These are phyloP conservation scores for Kondoa malvinella DNA, from an alignment of 768 basidiomycete genomes.

Conservation along the genomic window DNA sequence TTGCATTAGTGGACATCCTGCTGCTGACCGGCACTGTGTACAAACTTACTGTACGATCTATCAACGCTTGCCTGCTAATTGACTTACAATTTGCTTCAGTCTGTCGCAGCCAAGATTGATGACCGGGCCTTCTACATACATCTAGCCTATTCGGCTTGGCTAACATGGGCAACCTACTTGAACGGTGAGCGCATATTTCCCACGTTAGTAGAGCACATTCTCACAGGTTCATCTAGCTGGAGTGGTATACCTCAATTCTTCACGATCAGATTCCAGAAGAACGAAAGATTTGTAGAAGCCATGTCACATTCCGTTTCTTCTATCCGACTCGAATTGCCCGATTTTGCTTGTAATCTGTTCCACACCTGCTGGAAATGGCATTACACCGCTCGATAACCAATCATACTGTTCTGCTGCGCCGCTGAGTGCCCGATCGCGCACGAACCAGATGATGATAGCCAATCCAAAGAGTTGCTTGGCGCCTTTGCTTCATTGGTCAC, in stretches of 20 bases:
- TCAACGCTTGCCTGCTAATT: not conserved
- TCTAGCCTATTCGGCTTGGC: conserved; percentile 20
- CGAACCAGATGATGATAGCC: no score
- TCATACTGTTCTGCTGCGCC: no score
- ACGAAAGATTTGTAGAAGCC: no score
- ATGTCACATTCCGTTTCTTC: no score
- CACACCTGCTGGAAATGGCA: no score
- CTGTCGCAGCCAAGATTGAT: conserved; percentile 18
- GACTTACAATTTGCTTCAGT: not conserved
- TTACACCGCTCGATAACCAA: no score
- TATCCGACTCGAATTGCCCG: no score
- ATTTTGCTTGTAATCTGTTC: no score
- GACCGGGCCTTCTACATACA: conserved; percentile 12
- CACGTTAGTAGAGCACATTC: not conserved
- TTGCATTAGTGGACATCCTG: conserved; percentile 19
- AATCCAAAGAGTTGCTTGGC: no score
- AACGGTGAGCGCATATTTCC: conserved; percentile 16
- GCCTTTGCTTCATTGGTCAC: no score
- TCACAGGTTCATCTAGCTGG: not conserved
- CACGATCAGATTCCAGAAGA: not conserved
- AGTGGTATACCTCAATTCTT: not conserved
- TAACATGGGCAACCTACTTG: conserved; percentile 20
- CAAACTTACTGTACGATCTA: conserved; percentile 10
- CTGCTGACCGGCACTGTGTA: conserved; percentile 13
- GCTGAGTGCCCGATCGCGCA: no score